Evolutionary conservation across 176 grass and related monocot species (phyloP).

Genomic region (Paspalum notatum): DNA sequence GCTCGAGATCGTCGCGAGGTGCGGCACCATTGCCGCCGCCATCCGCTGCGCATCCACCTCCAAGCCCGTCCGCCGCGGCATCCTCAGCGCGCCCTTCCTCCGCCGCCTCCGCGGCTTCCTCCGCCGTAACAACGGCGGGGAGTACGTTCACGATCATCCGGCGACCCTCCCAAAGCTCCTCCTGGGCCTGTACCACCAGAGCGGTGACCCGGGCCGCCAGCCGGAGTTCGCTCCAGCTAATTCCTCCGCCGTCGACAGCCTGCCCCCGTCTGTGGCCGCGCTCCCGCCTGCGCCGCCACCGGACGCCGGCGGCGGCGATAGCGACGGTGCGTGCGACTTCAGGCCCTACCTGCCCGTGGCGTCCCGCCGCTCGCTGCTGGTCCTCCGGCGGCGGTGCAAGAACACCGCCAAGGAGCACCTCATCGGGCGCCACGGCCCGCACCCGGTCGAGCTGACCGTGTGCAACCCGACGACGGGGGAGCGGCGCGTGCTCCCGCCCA

Average conservation of each 20-base stretch:
- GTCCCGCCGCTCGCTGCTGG: not conserved
- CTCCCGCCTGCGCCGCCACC: not conserved
- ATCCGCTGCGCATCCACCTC: conserved; percentile 13
- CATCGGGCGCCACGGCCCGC: not conserved
- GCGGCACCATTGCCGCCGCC: not conserved
- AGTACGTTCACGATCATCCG: not conserved
- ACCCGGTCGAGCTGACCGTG: not conserved
- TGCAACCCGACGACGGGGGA: conserved; percentile 22
- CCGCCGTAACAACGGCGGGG: not conserved
- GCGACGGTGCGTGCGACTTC: not conserved
- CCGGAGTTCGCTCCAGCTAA: not conserved
- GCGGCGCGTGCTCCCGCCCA: conserved; percentile 16
- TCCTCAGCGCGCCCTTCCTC: conserved; percentile 17
- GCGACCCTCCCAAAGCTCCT: not conserved
- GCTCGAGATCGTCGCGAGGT: conserved; percentile 21
- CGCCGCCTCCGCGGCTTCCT: not conserved
- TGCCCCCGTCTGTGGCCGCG: not conserved
- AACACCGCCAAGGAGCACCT: not conserved
- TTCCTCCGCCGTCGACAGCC: not conserved
- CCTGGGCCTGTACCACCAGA: not conserved
- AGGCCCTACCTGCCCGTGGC: not conserved
- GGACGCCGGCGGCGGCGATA: not conserved
- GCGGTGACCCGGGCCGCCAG: not conserved
- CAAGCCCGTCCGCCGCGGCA: conserved; percentile 10
- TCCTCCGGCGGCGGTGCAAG: conserved; percentile 22